Evolutionary conservation across 352 stramenopile species (phyloP).

Genomic region (Thraustochytrium striatum): DNA sequence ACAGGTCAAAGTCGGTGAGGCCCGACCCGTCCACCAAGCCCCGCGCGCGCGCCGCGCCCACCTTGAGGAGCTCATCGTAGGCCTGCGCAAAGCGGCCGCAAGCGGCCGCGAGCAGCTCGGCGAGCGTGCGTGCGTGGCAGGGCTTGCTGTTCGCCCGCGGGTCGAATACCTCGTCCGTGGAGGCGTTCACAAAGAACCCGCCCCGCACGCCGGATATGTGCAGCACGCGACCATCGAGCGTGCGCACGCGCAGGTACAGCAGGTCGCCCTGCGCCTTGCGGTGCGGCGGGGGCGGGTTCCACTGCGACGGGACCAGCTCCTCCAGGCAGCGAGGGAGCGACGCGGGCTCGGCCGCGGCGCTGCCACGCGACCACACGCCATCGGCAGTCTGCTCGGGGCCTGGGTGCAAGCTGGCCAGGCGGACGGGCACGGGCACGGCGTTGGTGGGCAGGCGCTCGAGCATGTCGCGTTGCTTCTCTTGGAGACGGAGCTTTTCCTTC

Average conservation of each 20-base stretch:
- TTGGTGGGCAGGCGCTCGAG: not conserved
- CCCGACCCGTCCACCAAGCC: not conserved
- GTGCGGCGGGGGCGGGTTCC: constrained; percentile 84
- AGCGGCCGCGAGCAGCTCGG: constrained; percentile 68
- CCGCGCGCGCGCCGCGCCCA: constrained; percentile 59
- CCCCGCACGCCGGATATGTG: constrained; percentile 80
- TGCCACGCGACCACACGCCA: not conserved
- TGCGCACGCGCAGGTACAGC: constrained; percentile 82
- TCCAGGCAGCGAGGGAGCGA: constrained; percentile 62
- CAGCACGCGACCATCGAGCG: constrained; percentile 66
- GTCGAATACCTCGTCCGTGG: constrained; percentile 70
- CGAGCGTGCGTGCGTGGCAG: constrained; percentile 64
- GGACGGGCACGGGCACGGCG: constrained; percentile 8
- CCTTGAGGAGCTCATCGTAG: constrained; percentile 72
- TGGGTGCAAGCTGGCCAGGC: not conserved
- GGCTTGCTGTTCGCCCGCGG: constrained; percentile 64
- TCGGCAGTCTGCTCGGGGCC: constrained; percentile 5
- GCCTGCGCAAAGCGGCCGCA: constrained; percentile 68
- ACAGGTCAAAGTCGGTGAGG: constrained; percentile 13
- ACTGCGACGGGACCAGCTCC: constrained; percentile 85
- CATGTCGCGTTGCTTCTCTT: not conserved
- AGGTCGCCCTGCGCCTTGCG: constrained; percentile 85
- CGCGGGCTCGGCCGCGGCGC: not conserved
- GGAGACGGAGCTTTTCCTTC: too few species aligned
- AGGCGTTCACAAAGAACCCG: constrained; percentile 89